Conservation (phyloP, 441 rosid genomes). For the Erodium moschatum region DNA sequence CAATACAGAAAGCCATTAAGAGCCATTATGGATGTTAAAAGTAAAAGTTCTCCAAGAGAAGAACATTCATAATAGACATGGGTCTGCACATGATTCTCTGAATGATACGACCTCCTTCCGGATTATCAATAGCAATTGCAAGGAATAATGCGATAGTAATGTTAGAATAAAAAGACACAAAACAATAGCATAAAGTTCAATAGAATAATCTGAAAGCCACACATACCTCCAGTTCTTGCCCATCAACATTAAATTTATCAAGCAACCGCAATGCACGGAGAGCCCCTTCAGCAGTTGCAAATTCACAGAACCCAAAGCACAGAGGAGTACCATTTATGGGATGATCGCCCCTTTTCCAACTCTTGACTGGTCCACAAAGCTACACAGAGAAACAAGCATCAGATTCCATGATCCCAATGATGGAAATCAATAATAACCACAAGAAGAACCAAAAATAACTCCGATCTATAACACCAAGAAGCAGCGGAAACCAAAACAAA, state of each 20-base stretch:
- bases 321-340: slow-evolving; percentile 71
- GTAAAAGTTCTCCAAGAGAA: no score
- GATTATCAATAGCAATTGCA: not conserved
- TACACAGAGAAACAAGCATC: slow-evolving; percentile 26
- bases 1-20: no score
- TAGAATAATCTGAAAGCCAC: slow-evolving; percentile 13
- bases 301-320: slow-evolving; percentile 94
- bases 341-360: slow-evolving; percentile 79
- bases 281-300: slow-evolving; percentile 92
- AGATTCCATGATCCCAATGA: slow-evolving; percentile 9
- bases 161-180: not conserved
- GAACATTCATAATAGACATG: not conserved
- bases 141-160: not conserved
- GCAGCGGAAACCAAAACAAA: slow-evolving; percentile 6
- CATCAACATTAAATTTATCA: slow-evolving; percentile 76
- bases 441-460: not conserved
- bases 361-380: slow-evolving; percentile 90
- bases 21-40: no score
- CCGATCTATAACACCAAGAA: not conserved
- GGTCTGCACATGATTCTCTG: not conserved
- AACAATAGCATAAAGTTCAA: slow-evolving; percentile 2
- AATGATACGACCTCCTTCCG: not conserved
- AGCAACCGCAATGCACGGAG: slow-evolving; percentile 88
- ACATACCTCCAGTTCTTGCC: slow-evolving; percentile 86
- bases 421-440: slow-evolving; percentile 3